Percentiles rank a stretch among this genome's conserved stretches.
Conservation (phyloP, 192 early-diverging fungal genomes). For the Thoreauomyces humboldtii region DNA sequence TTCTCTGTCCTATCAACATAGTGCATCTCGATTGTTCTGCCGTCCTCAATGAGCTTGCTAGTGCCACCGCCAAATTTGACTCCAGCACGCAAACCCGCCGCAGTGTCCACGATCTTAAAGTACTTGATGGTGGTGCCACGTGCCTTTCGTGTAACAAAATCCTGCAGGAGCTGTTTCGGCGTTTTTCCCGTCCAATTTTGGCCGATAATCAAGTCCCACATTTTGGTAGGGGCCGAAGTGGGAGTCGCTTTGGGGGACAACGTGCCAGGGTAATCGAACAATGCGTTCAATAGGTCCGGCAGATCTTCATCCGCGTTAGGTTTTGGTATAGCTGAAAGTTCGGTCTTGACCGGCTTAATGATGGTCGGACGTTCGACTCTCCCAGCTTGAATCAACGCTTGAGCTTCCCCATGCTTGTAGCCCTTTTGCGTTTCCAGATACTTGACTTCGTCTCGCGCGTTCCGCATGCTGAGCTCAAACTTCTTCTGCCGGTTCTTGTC, state of each 20-base stretch:
- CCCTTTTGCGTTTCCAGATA: not conserved
- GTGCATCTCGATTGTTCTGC: not conserved
- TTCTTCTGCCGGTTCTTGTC: not conserved
- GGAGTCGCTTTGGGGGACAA: too few species aligned
- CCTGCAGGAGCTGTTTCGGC: conserved; percentile 15
- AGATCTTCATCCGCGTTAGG: not conserved
- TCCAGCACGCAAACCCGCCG: not conserved
- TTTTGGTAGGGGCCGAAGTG: not conserved
- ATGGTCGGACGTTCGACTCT: not conserved
- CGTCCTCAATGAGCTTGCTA: not conserved
- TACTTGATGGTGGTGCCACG: conserved; percentile 5
- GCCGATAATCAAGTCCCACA: not conserved
- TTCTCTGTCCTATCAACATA: not conserved
- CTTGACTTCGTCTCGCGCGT: not conserved
- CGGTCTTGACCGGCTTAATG: too few species aligned
- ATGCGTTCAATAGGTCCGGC: not conserved
- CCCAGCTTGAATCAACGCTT: not conserved
- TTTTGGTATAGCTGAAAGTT: too few species aligned
- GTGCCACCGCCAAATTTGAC: conserved; percentile 6
- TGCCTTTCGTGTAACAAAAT: conserved; percentile 2
- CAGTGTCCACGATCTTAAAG: not conserved
- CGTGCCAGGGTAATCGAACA: too few species aligned
- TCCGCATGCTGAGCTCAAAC: not conserved
- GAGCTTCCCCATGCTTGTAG: not conserved
- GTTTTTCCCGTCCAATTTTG: conserved; percentile 11